Conservation (phyloP, 2,329 filamentous ascomycete species). For the Colletotrichum endophyticum region DNA sequence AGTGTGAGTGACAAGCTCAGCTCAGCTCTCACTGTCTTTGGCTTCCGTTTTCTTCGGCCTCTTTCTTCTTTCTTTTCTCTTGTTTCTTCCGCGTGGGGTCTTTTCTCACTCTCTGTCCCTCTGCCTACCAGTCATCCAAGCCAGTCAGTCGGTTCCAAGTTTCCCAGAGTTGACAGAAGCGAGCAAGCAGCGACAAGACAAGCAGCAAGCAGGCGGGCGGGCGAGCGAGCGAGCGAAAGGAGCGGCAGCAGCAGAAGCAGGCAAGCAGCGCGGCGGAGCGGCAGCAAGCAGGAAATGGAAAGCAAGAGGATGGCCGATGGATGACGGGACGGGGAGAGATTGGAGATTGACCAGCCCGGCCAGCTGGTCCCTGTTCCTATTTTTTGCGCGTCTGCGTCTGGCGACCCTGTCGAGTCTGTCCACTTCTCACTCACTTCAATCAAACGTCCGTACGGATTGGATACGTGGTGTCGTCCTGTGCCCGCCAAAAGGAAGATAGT, state of each 20-base stretch:
- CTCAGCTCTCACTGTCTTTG: background rate
- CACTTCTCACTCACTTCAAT: conserved; percentile 15
- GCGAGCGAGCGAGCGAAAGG: background rate
- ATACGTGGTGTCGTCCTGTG: background rate
- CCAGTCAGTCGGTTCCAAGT: background rate
- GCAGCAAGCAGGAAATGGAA: conserved; percentile 4
- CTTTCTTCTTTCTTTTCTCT: background rate
- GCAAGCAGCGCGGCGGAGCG: background rate
- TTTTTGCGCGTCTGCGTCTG: conserved; percentile 10
- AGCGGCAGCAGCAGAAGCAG: background rate
- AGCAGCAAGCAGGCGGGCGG: background rate
- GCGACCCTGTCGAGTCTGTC: conserved; percentile 11
- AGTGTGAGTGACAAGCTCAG: background rate
- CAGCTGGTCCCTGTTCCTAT: conserved; percentile 17
- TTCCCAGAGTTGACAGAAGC: background rate
- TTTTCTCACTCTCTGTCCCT: background rate
- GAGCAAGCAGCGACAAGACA: background rate
- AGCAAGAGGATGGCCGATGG: conserved; percentile 12
- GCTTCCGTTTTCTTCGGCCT: background rate
- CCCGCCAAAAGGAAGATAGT: background rate
- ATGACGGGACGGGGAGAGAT: background rate
- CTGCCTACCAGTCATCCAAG: background rate
- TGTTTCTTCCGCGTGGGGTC: background rate
- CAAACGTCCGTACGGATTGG: conserved; percentile 1
- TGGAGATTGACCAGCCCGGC: conserved; percentile 6